phyloP scores from a whole-genome alignment of 805 yeast genomes.

The Ogataea ganodermae region DNA sequence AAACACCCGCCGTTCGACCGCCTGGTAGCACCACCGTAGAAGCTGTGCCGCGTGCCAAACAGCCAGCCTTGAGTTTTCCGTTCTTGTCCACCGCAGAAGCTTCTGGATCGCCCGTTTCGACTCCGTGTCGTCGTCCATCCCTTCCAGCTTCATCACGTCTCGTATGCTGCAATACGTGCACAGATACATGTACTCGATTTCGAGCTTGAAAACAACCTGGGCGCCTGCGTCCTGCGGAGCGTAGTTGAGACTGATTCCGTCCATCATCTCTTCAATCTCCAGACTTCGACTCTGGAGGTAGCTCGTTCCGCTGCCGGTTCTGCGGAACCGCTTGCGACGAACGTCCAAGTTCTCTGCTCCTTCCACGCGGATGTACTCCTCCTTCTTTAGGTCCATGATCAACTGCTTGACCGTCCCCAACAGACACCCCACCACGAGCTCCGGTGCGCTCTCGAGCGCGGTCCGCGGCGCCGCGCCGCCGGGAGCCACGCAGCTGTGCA shows the following conservation, averaged over 20 bases:
- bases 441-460: conserved; percentile 4
- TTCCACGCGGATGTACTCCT: neutral
- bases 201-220: conserved; percentile 9
- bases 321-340: conserved; percentile 5
- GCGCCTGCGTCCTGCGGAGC: neutral
- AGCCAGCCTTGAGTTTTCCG: conserved; percentile 10
- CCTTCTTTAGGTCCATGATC: conserved; percentile 11
- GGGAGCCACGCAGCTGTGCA: conserved; percentile 6
- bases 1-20: conserved; percentile 4
- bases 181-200: conserved; percentile 11
- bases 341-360: neutral
- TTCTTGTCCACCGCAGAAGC: conserved; percentile 9
- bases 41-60: conserved; percentile 12
- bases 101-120: conserved; percentile 12
- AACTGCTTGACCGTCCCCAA: conserved; percentile 7
- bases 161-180: conserved; percentile 12
- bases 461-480: neutral
- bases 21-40: conserved; percentile 1
- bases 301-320: conserved; percentile 3
- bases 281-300: conserved; percentile 5
- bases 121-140: conserved; percentile 14
- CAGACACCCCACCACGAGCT: conserved; percentile 5
- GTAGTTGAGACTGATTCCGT: conserved; percentile 2
- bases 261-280: conserved; percentile 13
- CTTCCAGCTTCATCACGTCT: conserved; percentile 13